Evolutionary conservation across 805 yeast species (phyloP).

Genomic region (Barnettozyma salicaria): DNA sequence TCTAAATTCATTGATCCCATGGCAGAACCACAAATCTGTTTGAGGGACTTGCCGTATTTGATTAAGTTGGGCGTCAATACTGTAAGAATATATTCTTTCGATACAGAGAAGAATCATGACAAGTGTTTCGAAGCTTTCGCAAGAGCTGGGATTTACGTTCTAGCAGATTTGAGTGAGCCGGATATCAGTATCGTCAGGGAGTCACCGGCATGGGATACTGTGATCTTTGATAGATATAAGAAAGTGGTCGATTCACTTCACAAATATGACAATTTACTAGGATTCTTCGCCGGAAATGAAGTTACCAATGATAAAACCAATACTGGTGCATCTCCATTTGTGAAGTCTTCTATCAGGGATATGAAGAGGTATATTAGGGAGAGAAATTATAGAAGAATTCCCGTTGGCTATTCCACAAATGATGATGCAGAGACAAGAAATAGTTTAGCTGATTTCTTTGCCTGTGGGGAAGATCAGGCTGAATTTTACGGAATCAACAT

Average conservation of each 20-base stretch:
- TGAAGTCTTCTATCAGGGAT: constrained; percentile 94
- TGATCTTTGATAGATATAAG: constrained; percentile 69
- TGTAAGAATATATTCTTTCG: constrained; percentile 80
- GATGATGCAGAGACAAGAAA: constrained; percentile 82
- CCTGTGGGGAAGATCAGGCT: constrained; percentile 64
- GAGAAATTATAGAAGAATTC: constrained; percentile 67
- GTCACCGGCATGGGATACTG: constrained; percentile 71
- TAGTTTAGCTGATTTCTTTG: constrained; percentile 74
- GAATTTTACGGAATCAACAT: constrained; percentile 82
- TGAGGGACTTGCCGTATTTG: constrained; percentile 79
- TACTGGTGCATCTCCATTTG: constrained; percentile 88
- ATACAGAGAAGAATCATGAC: constrained; percentile 66
- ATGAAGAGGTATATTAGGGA: constrained; percentile 65
- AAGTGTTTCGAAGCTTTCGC: constrained; percentile 67
- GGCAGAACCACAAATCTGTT: constrained; percentile 61
- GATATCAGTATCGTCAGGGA: constrained; percentile 68
- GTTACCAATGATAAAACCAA: constrained; percentile 80
- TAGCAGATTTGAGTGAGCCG: constrained; percentile 89
- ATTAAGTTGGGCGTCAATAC: constrained; percentile 65
- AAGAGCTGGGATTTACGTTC: constrained; percentile 86
- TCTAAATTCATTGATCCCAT: constrained; percentile 62
- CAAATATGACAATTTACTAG: constrained; percentile 74
- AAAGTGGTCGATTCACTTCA: constrained; percentile 76
- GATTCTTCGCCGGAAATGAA: constrained; percentile 97
- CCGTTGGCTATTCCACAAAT: constrained; percentile 91